Percentiles rank a stretch among this genome's conserved stretches.
These are phyloP conservation scores for Nemania bipapillata DNA, from an alignment of 2,329 filamentous ascomycete species.

Conservation along the genomic window DNA sequence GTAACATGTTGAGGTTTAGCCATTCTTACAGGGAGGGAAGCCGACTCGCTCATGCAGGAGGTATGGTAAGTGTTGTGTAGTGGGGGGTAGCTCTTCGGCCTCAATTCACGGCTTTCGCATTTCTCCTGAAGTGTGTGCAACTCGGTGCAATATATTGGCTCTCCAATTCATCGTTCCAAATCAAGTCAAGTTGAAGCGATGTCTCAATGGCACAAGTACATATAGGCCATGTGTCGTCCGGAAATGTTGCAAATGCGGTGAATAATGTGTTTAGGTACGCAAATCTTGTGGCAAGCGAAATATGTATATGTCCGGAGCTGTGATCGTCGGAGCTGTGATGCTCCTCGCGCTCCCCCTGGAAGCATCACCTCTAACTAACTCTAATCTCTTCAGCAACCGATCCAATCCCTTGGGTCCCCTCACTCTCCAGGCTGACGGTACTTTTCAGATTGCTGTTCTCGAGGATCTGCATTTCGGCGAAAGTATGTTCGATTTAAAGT, in stretches of 20 bases:
- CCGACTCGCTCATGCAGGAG: slow-evolving; percentile 24
- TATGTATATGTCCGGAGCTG: slow-evolving; percentile 20
- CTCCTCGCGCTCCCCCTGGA: slow-evolving; percentile 28
- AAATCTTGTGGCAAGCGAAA: slow-evolving; percentile 23
- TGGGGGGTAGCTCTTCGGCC: slow-evolving; percentile 16
- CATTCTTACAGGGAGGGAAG: slow-evolving; percentile 18
- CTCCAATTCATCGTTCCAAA: slow-evolving; percentile 11
- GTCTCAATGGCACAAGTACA: slow-evolving; percentile 46
- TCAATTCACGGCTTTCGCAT: background rate
- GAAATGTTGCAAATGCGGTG: slow-evolving; percentile 5
- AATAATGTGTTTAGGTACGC: slow-evolving; percentile 39
- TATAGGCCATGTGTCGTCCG: slow-evolving; percentile 42
- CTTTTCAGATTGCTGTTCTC: slow-evolving; percentile 69
- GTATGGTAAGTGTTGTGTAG: slow-evolving; percentile 20
- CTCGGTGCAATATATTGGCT: background rate
- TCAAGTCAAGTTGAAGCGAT: slow-evolving; percentile 1
- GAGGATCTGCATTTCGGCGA: slow-evolving; percentile 79
- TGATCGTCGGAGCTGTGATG: slow-evolving; percentile 23
- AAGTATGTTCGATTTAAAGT: slow-evolving; percentile 54
- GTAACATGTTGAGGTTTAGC: slow-evolving; percentile 19
- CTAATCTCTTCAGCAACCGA: slow-evolving; percentile 25
- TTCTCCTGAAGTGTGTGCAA: slow-evolving; percentile 7
- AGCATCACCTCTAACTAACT: slow-evolving; percentile 41
- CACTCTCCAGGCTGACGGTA: slow-evolving; percentile 57
- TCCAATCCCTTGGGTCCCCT: slow-evolving; percentile 43